Percentiles rank a stretch among this genome's conserved stretches.
Conservation (phyloP, 768 basidiomycete genomes). For the Lactarius akahatsu region DNA sequence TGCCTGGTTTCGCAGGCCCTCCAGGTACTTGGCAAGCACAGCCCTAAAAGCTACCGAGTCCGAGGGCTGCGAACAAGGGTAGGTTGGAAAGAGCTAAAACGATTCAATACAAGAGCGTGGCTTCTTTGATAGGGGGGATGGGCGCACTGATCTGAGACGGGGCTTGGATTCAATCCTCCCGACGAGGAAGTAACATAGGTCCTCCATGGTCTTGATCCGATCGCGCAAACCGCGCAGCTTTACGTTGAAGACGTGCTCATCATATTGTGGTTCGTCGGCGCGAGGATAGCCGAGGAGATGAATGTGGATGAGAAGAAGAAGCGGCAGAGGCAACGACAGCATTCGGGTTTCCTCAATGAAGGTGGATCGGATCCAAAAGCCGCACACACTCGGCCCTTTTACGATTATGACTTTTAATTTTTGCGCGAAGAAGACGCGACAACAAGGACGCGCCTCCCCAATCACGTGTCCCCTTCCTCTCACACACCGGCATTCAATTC, state of each 20-base stretch:
- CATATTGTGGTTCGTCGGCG: conserved; percentile 49
- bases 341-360: conserved; percentile 4
- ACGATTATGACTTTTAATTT: neutral
- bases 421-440: conserved; percentile 8
- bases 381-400: conserved; percentile 7
- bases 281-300: conserved; percentile 53
- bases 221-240: conserved; percentile 48
- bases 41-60: conserved; percentile 53
- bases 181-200: conserved; percentile 51
- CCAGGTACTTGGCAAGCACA: conserved; percentile 51
- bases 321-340: conserved; percentile 39
- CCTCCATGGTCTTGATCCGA: conserved; percentile 52
- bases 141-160: conserved; percentile 33
- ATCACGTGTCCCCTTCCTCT: conserved; percentile 4
- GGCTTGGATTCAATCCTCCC: conserved; percentile 42
- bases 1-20: conserved; percentile 43
- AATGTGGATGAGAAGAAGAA: conserved; percentile 52
- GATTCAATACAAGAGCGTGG: conserved; percentile 7
- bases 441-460: neutral
- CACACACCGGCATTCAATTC: neutral
- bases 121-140: conserved; percentile 17
- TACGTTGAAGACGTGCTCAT: conserved; percentile 48
- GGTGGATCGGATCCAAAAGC: conserved; percentile 9
- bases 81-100: conserved; percentile 46
- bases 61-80: conserved; percentile 54